A percentile compares a stretch with the other conserved stretches of the same genome.
phyloP scores from a whole-genome alignment of 495 filamentous ascomycete genomes.

The Emericellopsis terricola region DNA sequence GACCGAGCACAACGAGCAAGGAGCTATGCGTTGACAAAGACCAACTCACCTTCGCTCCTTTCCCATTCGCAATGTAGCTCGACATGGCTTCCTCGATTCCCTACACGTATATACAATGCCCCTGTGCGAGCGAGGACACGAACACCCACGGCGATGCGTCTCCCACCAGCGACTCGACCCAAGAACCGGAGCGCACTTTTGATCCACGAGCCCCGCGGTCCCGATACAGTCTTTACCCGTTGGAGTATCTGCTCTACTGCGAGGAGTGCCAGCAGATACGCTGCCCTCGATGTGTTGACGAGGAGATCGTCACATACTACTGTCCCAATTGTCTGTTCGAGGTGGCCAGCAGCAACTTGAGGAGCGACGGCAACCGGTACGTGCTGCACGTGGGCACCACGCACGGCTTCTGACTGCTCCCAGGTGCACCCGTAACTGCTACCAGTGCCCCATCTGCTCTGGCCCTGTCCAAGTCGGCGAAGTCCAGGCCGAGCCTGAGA shows the following conservation, averaged over 20 bases:
- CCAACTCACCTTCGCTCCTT: no score
- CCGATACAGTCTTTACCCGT: constrained; percentile 76
- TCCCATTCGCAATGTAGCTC: no score
- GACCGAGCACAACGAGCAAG: no score
- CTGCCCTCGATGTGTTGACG: constrained; percentile 76
- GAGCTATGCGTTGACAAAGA: background rate
- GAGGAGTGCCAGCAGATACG: constrained; percentile 93
- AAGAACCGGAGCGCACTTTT: constrained; percentile 65
- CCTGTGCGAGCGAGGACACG: constrained; percentile 50
- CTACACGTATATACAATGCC: constrained; percentile 84
- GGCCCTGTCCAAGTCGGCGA: constrained; percentile 57
- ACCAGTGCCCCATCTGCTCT: constrained; percentile 83
- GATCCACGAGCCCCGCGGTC: constrained; percentile 69
- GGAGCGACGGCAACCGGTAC: constrained; percentile 83
- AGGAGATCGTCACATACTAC: constrained; percentile 86
- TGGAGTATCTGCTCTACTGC: constrained; percentile 90
- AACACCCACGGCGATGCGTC: constrained; percentile 21
- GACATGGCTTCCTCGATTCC: constrained; percentile 62
- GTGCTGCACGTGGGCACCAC: no score
- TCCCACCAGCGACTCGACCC: constrained; percentile 20
- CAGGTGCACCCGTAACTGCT: constrained; percentile 89
- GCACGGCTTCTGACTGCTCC: no score
- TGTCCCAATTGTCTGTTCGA: constrained; percentile 96
- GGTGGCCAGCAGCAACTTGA: constrained; percentile 74
- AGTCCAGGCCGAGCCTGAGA: constrained; percentile 33